These are phyloP conservation scores for Amphirosellinia nigrospora DNA, from an alignment of 495 filamentous ascomycete species.

Conservation along the genomic window DNA sequence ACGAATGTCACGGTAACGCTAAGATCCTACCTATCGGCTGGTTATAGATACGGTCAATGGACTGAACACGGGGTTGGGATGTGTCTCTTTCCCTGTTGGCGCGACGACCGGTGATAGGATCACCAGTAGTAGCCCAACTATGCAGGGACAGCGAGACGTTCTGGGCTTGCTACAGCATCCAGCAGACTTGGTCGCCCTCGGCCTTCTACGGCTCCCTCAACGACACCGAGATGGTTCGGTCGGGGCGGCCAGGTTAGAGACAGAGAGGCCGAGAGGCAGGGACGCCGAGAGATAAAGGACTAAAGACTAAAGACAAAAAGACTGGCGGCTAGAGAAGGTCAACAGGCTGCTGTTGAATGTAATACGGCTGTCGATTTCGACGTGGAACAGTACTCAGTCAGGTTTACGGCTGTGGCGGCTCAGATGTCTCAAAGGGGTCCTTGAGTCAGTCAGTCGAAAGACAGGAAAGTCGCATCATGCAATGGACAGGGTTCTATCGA, in stretches of 20 bases:
- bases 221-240: not conserved
- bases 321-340: not conserved
- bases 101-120: not conserved
- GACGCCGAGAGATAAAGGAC: too few relatives aligned
- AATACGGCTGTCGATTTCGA: not conserved
- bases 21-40: slow-evolving; percentile 2
- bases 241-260: not conserved
- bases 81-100: slow-evolving; percentile 1
- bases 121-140: not conserved
- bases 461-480: not conserved
- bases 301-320: too few relatives aligned
- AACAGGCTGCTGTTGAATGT: slow-evolving; percentile 3
- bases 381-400: slow-evolving; percentile 14
- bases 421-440: not conserved
- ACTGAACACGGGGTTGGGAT: not conserved
- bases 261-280: not conserved
- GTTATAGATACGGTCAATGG: slow-evolving; percentile 8
- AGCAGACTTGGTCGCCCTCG: not conserved
- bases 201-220: not conserved
- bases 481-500: slow-evolving; percentile 1
- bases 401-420: slow-evolving; percentile 5
- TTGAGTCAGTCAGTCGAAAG: slow-evolving; percentile 4
- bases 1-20: slow-evolving; percentile 17
- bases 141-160: not conserved
- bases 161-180: not conserved